phyloP scores from a whole-genome alignment of 176 grass and related monocot genomes.

The Saccharum spontaneum region DNA sequence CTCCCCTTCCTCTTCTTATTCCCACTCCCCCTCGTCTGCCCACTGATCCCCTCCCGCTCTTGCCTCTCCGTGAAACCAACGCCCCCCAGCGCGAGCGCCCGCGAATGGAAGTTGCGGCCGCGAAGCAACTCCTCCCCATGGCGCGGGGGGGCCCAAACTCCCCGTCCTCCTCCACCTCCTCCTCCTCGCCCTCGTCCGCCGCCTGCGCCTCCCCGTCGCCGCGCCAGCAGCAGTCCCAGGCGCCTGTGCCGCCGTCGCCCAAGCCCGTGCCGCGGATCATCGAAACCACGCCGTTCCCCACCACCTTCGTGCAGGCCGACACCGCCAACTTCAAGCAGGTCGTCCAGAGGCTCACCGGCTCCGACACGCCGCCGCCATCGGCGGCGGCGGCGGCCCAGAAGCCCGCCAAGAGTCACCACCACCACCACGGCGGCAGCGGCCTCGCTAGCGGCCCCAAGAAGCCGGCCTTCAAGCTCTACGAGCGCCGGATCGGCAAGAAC shows the following conservation, averaged over 20 bases:
- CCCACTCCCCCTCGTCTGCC: slow-evolving; percentile 36
- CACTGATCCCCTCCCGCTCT: background rate
- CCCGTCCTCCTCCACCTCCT: slow-evolving; percentile 31
- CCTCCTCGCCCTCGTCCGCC: slow-evolving; percentile 19
- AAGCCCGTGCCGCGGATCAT: slow-evolving; percentile 59
- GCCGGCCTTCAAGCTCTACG: slow-evolving; percentile 71
- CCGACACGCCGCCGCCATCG: slow-evolving; percentile 35
- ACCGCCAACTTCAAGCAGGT: slow-evolving; percentile 80
- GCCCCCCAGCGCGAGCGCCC: background rate
- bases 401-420: slow-evolving; percentile 24
- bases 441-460: slow-evolving; percentile 40
- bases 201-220: background rate
- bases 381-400: slow-evolving; percentile 13
- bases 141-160: slow-evolving; percentile 21
- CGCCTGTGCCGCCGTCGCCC: slow-evolving; percentile 25
- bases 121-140: slow-evolving; percentile 41
- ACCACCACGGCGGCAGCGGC: background rate
- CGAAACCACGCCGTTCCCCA: slow-evolving; percentile 74
- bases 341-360: slow-evolving; percentile 82
- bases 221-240: background rate
- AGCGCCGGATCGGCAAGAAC: slow-evolving; percentile 68
- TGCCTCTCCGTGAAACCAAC: slow-evolving; percentile 14
- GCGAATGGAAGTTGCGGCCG: slow-evolving; percentile 48
- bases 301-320: slow-evolving; percentile 86
- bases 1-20: slow-evolving; percentile 37